Evolutionary conservation across 2,329 filamentous ascomycete genomes (phyloP).

Genomic region (Bertia moriformis): DNA sequence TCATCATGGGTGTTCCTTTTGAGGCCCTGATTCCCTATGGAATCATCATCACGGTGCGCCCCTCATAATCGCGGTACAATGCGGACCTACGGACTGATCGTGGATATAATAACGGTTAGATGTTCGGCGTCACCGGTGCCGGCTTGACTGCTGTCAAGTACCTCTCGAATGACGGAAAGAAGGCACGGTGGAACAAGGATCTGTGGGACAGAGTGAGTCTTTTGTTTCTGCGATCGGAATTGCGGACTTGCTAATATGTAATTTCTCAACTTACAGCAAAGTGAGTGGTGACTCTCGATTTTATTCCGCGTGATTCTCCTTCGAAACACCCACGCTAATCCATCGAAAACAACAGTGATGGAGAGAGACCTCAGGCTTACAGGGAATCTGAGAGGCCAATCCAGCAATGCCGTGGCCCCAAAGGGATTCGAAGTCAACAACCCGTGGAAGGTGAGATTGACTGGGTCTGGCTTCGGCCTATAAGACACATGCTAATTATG

Average conservation of each 20-base stretch:
- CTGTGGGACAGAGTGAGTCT: slow-evolving; percentile 21
- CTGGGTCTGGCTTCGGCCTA: not conserved
- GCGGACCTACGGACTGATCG: not conserved
- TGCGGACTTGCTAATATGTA: slow-evolving; percentile 3
- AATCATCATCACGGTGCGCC: slow-evolving; percentile 20
- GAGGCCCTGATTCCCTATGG: slow-evolving; percentile 23
- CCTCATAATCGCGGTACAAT: slow-evolving; percentile 19
- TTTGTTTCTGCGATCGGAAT: not conserved
- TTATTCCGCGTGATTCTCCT: too few relatives aligned
- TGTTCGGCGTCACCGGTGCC: slow-evolving; percentile 21
- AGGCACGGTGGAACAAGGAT: slow-evolving; percentile 20
- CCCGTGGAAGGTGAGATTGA: slow-evolving; percentile 19
- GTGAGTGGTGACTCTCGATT: slow-evolving; percentile 10
- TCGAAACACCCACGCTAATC: too few relatives aligned
- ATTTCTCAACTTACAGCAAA: slow-evolving; percentile 16
- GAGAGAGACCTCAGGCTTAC: slow-evolving; percentile 23
- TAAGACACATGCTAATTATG: not conserved
- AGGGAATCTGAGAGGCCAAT: slow-evolving; percentile 20
- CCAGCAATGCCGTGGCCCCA: slow-evolving; percentile 17
- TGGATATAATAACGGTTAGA: slow-evolving; percentile 12
- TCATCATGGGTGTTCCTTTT: slow-evolving; percentile 23
- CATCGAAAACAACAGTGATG: slow-evolving; percentile 23
- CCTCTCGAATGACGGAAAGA: slow-evolving; percentile 21
- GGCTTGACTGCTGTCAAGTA: slow-evolving; percentile 19
- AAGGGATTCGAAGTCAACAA: slow-evolving; percentile 23